A percentile compares a stretch with the other conserved stretches of the same genome.
These are phyloP conservation scores for Strigomonas culicis DNA, from an alignment of 208 protist genomes.

Conservation along the genomic window DNA sequence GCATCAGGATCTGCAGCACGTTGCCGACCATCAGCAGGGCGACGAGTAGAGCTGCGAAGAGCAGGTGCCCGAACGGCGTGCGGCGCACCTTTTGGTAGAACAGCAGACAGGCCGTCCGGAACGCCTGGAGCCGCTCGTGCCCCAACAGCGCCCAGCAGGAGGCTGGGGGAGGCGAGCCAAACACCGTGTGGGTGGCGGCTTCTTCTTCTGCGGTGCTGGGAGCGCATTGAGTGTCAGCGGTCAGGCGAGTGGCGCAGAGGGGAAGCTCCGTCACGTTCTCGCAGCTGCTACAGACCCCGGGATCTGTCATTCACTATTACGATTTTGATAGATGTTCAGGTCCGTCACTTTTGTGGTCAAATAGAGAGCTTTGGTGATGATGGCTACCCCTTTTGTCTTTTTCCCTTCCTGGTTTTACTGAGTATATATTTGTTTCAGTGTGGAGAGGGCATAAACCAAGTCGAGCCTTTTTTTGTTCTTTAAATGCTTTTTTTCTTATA, in stretches of 20 bases:
- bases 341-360: no score
- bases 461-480: not conserved
- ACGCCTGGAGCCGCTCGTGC: not conserved
- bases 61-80: constrained; percentile 32
- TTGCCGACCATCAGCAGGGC: constrained; percentile 65
- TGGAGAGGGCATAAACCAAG: not conserved
- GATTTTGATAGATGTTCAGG: no score
- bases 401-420: not conserved
- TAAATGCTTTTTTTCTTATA: constrained; percentile 1
- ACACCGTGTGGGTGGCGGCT: no score
- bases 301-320: no score
- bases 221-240: not conserved
- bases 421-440: not conserved
- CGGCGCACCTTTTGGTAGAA: constrained; percentile 18
- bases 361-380: no score
- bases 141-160: no score
- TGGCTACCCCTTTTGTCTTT: not conserved
- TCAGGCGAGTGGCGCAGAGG: no score
- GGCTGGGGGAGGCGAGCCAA: no score
- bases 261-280: no score
- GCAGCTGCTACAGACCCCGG: not conserved
- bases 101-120: not conserved
- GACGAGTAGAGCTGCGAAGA: constrained; percentile 48
- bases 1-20: constrained; percentile 79
- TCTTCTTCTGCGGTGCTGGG: not conserved